phyloP scores from a whole-genome alignment of 768 basidiomycete genomes.

The Kwoniella bestiolae region DNA sequence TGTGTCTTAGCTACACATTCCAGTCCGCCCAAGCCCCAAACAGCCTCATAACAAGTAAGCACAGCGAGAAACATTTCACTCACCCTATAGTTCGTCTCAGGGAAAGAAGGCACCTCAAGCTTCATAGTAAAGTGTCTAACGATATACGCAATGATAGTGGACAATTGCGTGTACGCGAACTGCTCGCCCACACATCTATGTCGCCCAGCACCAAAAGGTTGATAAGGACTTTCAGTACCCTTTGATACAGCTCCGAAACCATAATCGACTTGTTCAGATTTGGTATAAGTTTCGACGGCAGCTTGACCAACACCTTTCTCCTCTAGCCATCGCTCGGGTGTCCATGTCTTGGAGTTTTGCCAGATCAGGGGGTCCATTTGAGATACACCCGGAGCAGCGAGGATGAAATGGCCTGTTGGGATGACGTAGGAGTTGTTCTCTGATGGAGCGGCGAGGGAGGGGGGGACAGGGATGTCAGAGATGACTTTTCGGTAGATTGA shows the following conservation, averaged over 20 bases:
- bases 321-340: conserved; percentile 84
- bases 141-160: conserved; percentile 77
- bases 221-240: conserved; percentile 93
- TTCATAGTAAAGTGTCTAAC: conserved; percentile 76
- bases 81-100: conserved; percentile 88
- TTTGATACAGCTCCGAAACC: conserved; percentile 95
- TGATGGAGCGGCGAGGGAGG: conserved; percentile 73
- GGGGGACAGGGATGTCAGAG: conserved; percentile 78
- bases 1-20: background rate
- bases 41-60: no score
- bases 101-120: conserved; percentile 68
- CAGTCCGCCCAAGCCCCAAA: no score
- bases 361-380: conserved; percentile 85
- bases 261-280: conserved; percentile 91
- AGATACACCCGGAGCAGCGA: conserved; percentile 84
- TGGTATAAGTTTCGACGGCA: conserved; percentile 73
- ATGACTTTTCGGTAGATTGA: conserved; percentile 76
- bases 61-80: conserved; percentile 51
- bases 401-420: conserved; percentile 84
- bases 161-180: conserved; percentile 95
- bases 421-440: conserved; percentile 75
- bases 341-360: conserved; percentile 73
- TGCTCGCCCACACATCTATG: conserved; percentile 63
- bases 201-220: conserved; percentile 95
- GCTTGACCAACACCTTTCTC: conserved; percentile 77